A percentile compares a stretch with the other conserved stretches of the same genome.
These are phyloP conservation scores for Tephrocybe rancida DNA, from an alignment of 768 basidiomycete species.

Conservation along the genomic window DNA sequence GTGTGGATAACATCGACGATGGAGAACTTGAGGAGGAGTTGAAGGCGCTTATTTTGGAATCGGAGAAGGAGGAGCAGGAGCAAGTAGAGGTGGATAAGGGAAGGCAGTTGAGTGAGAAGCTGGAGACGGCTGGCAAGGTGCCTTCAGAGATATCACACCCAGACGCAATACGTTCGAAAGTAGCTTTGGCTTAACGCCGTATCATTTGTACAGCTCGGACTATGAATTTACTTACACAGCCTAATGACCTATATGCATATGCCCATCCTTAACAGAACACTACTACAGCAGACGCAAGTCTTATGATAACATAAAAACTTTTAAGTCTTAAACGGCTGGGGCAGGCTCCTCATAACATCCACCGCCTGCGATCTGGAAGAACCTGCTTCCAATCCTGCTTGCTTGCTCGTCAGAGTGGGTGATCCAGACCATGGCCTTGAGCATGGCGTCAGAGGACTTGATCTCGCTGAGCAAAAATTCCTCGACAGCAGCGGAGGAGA, in stretches of 20 bases:
- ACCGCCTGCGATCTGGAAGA: conserved; percentile 49
- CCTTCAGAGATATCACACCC: conserved; percentile 5
- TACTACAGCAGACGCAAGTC: too few species aligned
- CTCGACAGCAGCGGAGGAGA: conserved; percentile 69
- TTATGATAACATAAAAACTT: too few species aligned
- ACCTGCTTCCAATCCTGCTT: conserved; percentile 70
- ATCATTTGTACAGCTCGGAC: not conserved
- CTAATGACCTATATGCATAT: too few species aligned
- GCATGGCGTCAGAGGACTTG: conserved; percentile 41
- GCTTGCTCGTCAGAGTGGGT: conserved; percentile 87
- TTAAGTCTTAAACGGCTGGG: conserved; percentile 18
- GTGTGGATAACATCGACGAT: conserved; percentile 65
- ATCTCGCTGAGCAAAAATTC: conserved; percentile 56
- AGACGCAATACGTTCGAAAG: not conserved
- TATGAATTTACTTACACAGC: not conserved
- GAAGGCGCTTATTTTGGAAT: conserved; percentile 47
- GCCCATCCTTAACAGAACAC: too few species aligned
- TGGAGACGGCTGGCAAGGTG: conserved; percentile 12
- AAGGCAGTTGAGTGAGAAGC: conserved; percentile 19
- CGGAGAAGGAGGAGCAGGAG: conserved; percentile 26
- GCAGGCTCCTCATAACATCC: conserved; percentile 43
- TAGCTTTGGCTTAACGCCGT: conserved; percentile 9
- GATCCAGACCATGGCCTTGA: conserved; percentile 85
- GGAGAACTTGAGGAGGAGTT: conserved; percentile 66
- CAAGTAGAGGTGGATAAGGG: conserved; percentile 6